Base-by-base conservation (phyloP, 805 yeast species). In the Teunomyces cretensis region DNA sequence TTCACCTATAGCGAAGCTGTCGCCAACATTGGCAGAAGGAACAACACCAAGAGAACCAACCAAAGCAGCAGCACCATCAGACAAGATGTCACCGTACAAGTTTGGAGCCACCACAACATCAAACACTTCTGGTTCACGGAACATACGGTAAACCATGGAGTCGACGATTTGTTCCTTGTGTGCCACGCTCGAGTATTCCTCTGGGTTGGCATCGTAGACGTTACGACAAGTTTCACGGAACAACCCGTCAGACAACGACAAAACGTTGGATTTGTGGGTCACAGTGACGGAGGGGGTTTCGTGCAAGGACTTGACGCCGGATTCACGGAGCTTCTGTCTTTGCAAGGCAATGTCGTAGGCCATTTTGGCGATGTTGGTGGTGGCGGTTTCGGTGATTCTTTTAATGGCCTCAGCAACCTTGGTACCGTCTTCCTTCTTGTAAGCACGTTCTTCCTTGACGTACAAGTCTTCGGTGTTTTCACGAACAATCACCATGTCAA, bases 41-140 rank as follows among this genome's bases (percentile, higher is more conserved):
- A 94, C 97, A 46, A 94, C 96, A 64, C 99, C 99, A 53, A 94
- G 80, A 26, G 98, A 92, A 41, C 99, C 99, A 47, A 92, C 96
- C 46, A 91, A 78, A 12, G 98, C 97, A 55, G 98, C 98, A 45
- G 98, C 98, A 72, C 97, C 98, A 65, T 91, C 98, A 53, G 95
- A 86, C 57, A 94, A 76, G 55, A 94, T 90, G 69, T 94, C 99
- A 67, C 99, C 99, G 69, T 94, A 94, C 67, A 94, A 79, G 78
- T 94, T 94, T 58, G 99, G 99, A 50, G 98, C 99, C 44, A 94
- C 99, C 31, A 94, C 94, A 52, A 94, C 99, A 64, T 94, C 99
- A 62, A 94, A 94, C 67, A 88, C 84, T 63, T 89, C 90, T 43
- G 99, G 99, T 71, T 94, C 97, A 71, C 98, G 84, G 83, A 94